Conservation (phyloP, 2,329 filamentous ascomycete species). For the Elsinoe australis region DNA sequence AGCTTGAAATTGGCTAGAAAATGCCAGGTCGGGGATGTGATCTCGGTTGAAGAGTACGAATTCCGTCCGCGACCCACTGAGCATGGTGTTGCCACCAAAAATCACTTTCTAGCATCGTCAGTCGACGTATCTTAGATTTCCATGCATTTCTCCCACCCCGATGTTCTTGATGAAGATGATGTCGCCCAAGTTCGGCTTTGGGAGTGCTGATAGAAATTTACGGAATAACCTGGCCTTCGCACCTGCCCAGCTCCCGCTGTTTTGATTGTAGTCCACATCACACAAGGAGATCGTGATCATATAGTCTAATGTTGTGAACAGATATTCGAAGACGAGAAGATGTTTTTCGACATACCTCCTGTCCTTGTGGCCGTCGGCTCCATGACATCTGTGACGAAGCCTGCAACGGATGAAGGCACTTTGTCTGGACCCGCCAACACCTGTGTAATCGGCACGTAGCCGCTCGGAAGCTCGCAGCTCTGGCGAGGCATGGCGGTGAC, state of each 20-base stretch:
- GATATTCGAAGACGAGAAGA: background rate
- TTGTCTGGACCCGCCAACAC: background rate
- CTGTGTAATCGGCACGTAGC: background rate
- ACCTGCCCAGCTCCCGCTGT: constrained; percentile 28
- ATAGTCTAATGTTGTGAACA: constrained; percentile 19
- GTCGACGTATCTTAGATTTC: background rate
- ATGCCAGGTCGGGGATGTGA: constrained; percentile 10
- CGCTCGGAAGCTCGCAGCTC: background rate
- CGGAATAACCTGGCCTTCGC: constrained; percentile 56
- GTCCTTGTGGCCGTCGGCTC: constrained; percentile 46
- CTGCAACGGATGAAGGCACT: constrained; percentile 53
- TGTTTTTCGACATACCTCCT: constrained; percentile 37
- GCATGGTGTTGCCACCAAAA: background rate
- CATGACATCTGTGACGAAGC: constrained; percentile 60
- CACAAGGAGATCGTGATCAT: constrained; percentile 34
- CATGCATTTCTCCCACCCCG: constrained; percentile 22
- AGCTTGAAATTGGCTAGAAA: constrained; percentile 1
- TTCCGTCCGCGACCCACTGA: background rate
- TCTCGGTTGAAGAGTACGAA: constrained; percentile 5
- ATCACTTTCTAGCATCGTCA: constrained; percentile 1
- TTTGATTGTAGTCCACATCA: constrained; percentile 27
- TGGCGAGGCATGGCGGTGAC: background rate
- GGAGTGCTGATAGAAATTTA: constrained; percentile 28
- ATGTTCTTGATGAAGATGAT: constrained; percentile 52
- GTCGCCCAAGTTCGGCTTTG: constrained; percentile 48